A percentile compares a stretch with the other conserved stretches of the same genome.
Conservation (phyloP, 352 stramenopile genomes). For the Pythium oligandrum region DNA sequence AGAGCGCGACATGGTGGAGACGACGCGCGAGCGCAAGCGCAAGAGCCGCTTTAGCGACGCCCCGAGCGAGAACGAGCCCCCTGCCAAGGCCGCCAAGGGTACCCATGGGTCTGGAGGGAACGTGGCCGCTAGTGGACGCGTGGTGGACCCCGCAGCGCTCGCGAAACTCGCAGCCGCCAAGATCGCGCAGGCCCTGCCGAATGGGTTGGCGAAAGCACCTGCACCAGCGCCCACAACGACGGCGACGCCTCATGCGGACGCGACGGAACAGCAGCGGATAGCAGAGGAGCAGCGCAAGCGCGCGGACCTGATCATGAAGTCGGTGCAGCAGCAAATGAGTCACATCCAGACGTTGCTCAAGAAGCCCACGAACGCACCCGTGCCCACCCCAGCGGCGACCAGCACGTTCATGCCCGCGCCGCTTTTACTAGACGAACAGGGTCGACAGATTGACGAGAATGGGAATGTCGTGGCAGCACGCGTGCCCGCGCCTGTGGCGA, state of each 20-base stretch:
- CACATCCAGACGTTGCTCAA: conserved; percentile 63
- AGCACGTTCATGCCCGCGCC: conserved; percentile 68
- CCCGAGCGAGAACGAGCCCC: conserved; percentile 14
- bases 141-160: conserved; percentile 48
- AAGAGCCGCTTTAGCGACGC: conserved; percentile 83
- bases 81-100: conserved; percentile 12
- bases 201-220: conserved; percentile 2
- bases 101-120: no score
- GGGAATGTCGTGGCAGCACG: conserved; percentile 63
- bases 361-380: conserved; percentile 29
- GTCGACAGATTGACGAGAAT: conserved; percentile 66
- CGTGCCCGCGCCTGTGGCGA: conserved; percentile 33
- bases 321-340: conserved; percentile 80
- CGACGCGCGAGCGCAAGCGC: conserved; percentile 47
- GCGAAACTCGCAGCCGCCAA: conserved; percentile 69
- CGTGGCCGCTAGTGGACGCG: conserved; percentile 2
- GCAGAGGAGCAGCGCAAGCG: conserved; percentile 52
- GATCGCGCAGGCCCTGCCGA: conserved; percentile 61
- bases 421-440: conserved; percentile 71
- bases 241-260: background rate
- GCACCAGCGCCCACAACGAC: conserved; percentile 1
- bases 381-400: background rate
- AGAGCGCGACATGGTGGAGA: conserved; percentile 12
- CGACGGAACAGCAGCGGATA: conserved; percentile 26
- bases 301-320: conserved; percentile 81